Base-by-base conservation (phyloP, 1,284 basidiomycete genomes). In the Ganoderma boninense region DNA sequence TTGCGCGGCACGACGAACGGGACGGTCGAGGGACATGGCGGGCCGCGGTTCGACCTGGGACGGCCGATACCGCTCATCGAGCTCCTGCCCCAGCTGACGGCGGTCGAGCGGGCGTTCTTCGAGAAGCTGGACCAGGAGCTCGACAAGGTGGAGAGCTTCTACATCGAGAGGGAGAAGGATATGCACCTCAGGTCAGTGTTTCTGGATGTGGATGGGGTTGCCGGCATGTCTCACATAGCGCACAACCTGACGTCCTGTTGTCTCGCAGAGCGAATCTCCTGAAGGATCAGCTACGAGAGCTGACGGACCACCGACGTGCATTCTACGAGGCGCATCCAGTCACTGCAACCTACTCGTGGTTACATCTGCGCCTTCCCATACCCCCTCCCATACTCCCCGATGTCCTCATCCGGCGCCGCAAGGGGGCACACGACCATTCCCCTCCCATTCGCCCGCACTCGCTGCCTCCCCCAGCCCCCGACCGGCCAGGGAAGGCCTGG, bases 121-220 rank as follows among this genome's bases (percentile, higher is more conserved):
- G 86, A 89, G 7, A 85, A 89, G 49, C 85, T 97, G 2, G 92
- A 97, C 73, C 78, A 79, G 0, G 90, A 97, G 79, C 83, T 97
- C 0, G 89, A 92, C 67, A 95, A 97, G 83, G 89, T 97, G 29
- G 92, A 96, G 77, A 82, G 83, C 2, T 99, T 99, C 80, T 98
- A 95, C 78, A 77, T 87, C 10, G 88, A 88, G 32, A 87, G 92
- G 32, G 95, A 95, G 79, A 83, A 85, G 32, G 95, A 96, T 73
- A 81, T 81, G 82, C 29, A 82, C 81, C 38, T 86, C 85, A 69
- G 87, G 89, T 68, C 79, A 77, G 63, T 61, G 42, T 16, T 35
- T 16, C 26, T 61, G n/a, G 14, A 32, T 6, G 8, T 13, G 11
- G 6, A 8, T 23, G 13, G 23, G 23, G 13, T 6, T 10, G 38